Evolutionary conservation across 1,284 basidiomycete species (phyloP).

Genomic region (Tilletiopsis washingtonensis): DNA sequence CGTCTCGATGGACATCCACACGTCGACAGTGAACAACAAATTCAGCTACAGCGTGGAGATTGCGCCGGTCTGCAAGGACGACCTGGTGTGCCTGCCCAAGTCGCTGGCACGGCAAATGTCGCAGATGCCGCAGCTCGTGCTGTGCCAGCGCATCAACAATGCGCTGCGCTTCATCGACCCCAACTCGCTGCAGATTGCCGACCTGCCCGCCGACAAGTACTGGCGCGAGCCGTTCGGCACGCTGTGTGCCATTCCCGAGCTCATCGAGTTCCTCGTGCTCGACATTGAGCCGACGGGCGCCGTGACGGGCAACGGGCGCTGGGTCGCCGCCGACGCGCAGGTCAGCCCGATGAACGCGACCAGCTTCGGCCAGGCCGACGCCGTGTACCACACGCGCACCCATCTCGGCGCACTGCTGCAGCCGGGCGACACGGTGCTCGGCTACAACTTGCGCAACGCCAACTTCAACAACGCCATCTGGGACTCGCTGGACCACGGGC

Average conservation of each 20-base stretch:
- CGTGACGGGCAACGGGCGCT: slow-evolving; percentile 14
- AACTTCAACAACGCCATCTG: slow-evolving; percentile 91
- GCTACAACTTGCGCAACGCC: slow-evolving; percentile 76
- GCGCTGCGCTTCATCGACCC: slow-evolving; percentile 86
- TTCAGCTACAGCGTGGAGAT: slow-evolving; percentile 98
- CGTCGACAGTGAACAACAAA: slow-evolving; percentile 89
- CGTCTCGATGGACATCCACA: slow-evolving; percentile 84
- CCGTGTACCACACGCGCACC: slow-evolving; percentile 90
- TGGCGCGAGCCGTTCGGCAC: slow-evolving; percentile 84
- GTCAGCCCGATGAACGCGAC: slow-evolving; percentile 78
- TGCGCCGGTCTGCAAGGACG: slow-evolving; percentile 92
- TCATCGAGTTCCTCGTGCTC: slow-evolving; percentile 89
- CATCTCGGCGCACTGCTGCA: slow-evolving; percentile 91
- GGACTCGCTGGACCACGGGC: slow-evolving; percentile 58
- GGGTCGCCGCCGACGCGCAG: slow-evolving; percentile 70
- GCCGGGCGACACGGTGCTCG: slow-evolving; percentile 85
- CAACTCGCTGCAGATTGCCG: slow-evolving; percentile 71
- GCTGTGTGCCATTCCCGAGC: slow-evolving; percentile 71
- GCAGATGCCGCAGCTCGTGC: slow-evolving; percentile 76
- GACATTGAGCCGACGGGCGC: slow-evolving; percentile 68
- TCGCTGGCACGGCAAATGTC: slow-evolving; percentile 72
- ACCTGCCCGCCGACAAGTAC: slow-evolving; percentile 72
- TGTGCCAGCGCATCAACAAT: slow-evolving; percentile 86
- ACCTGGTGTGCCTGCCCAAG: slow-evolving; percentile 79
- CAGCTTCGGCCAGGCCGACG: slow-evolving; percentile 53